These are phyloP conservation scores for Aspergillus sp. DNA, from an alignment of 2,329 filamentous ascomycete genomes.

Conservation along the genomic window DNA sequence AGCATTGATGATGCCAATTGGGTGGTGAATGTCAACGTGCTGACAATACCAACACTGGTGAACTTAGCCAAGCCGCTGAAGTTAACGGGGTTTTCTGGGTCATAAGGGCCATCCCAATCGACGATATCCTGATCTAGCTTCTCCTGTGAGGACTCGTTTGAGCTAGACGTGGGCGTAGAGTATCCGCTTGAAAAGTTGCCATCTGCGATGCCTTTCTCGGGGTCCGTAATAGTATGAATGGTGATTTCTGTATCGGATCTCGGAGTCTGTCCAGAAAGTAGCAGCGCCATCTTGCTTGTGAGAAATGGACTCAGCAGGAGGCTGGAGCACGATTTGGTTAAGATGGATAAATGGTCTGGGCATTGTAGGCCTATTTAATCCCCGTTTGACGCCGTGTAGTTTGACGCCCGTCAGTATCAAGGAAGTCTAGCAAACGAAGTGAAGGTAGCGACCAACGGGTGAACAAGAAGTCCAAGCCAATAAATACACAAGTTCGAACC, in stretches of 20 bases:
- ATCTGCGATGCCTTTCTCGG: not conserved
- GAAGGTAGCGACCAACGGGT: too few species aligned
- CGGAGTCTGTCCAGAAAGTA: not conserved
- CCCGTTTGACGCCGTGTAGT: too few species aligned
- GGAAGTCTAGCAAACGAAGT: too few species aligned
- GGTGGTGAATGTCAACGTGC: constrained; percentile 9
- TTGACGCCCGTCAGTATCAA: too few species aligned
- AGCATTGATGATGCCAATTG: constrained; percentile 31
- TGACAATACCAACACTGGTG: not conserved
- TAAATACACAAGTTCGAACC: too few species aligned
- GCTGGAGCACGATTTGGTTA: too few species aligned
- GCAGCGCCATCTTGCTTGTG: not conserved
- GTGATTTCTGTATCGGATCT: not conserved
- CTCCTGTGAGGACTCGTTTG: not conserved
- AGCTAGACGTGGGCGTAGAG: not conserved
- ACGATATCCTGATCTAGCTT: not conserved
- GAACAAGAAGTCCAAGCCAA: too few species aligned
- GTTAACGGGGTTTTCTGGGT: constrained; percentile 31
- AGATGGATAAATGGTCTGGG: not conserved
- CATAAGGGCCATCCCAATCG: constrained; percentile 23
- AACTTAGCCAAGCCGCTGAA: constrained; percentile 4
- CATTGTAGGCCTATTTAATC: not conserved
- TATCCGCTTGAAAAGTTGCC: not conserved
- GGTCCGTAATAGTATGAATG: not conserved
- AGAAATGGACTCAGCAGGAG: not conserved